These are phyloP conservation scores for Paramecium tetraurelia DNA, from an alignment of 73 alveolate genomes.

Conservation along the genomic window DNA sequence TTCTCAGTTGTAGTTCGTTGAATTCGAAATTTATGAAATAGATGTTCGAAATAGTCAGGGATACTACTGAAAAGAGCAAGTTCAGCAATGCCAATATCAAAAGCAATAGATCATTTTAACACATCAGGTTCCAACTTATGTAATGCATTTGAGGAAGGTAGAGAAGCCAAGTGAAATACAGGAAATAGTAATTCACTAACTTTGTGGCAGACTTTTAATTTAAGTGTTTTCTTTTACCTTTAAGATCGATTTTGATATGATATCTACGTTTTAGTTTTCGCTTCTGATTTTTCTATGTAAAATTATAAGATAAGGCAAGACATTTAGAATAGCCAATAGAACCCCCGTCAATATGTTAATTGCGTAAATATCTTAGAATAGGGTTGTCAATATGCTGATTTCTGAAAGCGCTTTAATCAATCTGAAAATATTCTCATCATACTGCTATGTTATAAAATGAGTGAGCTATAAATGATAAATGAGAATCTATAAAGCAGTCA, in stretches of 20 bases:
- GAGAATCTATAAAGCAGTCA: not conserved
- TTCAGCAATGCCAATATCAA: not conserved
- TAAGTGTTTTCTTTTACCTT: not conserved
- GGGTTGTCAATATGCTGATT: not conserved
- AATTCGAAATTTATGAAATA: constrained; percentile 32
- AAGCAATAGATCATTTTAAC: not conserved
- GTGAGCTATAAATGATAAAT: not conserved
- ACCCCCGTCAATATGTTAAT: not conserved
- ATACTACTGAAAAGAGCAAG: not conserved
- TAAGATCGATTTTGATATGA: not conserved
- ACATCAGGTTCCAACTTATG: not conserved
- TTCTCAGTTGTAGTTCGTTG: not conserved
- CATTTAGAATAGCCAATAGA: not conserved
- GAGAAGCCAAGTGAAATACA: constrained; percentile 1
- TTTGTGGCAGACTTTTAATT: not conserved
- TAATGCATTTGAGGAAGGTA: constrained; percentile 4
- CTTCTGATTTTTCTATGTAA: not conserved
- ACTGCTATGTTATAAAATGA: not conserved
- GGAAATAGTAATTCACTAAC: constrained; percentile 9
- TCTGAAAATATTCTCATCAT: not conserved
- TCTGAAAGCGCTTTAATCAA: not conserved
- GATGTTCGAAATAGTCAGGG: not conserved
- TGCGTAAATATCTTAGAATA: not conserved
- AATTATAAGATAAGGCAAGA: not conserved
- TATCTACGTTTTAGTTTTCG: not conserved